Base-by-base conservation (phyloP, 805 yeast species). In the Barnettozyma siamensis region DNA sequence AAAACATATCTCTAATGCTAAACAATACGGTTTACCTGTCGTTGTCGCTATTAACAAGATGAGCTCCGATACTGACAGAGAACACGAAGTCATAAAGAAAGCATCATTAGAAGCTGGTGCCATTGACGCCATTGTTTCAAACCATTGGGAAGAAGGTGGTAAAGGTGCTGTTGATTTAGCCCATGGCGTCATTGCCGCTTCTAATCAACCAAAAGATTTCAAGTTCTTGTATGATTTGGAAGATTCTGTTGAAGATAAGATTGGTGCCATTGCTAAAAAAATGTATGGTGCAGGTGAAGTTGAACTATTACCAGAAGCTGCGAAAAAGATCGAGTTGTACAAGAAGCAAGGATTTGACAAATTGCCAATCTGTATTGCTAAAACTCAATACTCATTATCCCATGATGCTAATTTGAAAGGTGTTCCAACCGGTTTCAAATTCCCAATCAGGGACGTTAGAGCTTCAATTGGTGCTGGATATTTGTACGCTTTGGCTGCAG, bases 141-240 rank as follows among this genome's bases (percentile, higher is more conserved):
- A 82, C 66, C 98, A 91, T 66, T 91, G 96, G 95, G 95, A 86
- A 53, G 76, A 86, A 65, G 98, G 98, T 68, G 98, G 98, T 50
- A 66, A 67, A 46, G 98, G 98, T 43, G 95, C 98, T 20, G 61
- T 85, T 42, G 80, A 75, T 28, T 75, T 91, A 44, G 98, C 98
- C 33, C 64, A 82, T 51, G 84, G 93, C 39, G 96, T 91, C 29
- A 75, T 85, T 42, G 71, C 76, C 50, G 91, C 94, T 24, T 76
- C 84, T 21, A 64, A 70, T 16, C 62, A 63, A 33, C 76, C 74
- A 47, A 59, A 56, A 26, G 63, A 70, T 33, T 77, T 81, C 65
- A 65, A 74, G 47, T 79, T 76, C 62, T 66, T 89, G 47, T 91
- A 91, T 64, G 80, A 79, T 43, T 72, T 79, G 31, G 76, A 83